These are phyloP conservation scores for Phytophthora sp. DNA, from an alignment of 352 stramenopile genomes.

Conservation along the genomic window DNA sequence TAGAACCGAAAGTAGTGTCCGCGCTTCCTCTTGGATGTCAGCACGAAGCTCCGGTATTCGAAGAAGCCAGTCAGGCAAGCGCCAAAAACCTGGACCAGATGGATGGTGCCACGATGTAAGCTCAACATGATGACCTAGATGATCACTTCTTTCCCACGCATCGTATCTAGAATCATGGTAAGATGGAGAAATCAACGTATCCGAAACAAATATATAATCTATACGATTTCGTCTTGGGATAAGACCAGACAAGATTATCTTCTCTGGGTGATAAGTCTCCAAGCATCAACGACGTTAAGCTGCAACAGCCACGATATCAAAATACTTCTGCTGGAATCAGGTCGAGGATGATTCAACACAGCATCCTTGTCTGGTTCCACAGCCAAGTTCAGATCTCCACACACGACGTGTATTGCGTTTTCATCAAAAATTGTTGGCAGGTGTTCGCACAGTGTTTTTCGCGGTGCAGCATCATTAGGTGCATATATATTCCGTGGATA, in stretches of 20 bases:
- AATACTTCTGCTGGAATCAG: background rate
- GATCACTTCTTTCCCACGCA: slow-evolving; percentile 7
- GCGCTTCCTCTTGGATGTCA: slow-evolving; percentile 6
- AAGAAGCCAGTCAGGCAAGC: slow-evolving; percentile 13
- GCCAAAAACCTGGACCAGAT: slow-evolving; percentile 6
- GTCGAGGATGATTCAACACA: background rate
- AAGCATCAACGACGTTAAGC: slow-evolving; percentile 2
- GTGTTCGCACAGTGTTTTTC: background rate
- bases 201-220: slow-evolving; percentile 16
- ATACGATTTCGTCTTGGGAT: slow-evolving; percentile 1
- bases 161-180: too few species aligned
- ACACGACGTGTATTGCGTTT: slow-evolving; percentile 4
- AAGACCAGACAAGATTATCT: background rate
- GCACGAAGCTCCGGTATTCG: background rate
- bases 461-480: slow-evolving; percentile 5
- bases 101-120: slow-evolving; percentile 19
- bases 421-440: slow-evolving; percentile 2
- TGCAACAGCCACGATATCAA: background rate
- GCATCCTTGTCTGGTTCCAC: background rate
- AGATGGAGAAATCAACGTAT: background rate
- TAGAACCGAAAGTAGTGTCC: background rate
- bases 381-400: slow-evolving; percentile 13
- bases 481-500: slow-evolving; percentile 17
- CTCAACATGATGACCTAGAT: slow-evolving; percentile 13
- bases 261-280: slow-evolving; percentile 14